Base-by-base conservation (phyloP, 345 rosid species). In the Conringia planisiliqua region DNA sequence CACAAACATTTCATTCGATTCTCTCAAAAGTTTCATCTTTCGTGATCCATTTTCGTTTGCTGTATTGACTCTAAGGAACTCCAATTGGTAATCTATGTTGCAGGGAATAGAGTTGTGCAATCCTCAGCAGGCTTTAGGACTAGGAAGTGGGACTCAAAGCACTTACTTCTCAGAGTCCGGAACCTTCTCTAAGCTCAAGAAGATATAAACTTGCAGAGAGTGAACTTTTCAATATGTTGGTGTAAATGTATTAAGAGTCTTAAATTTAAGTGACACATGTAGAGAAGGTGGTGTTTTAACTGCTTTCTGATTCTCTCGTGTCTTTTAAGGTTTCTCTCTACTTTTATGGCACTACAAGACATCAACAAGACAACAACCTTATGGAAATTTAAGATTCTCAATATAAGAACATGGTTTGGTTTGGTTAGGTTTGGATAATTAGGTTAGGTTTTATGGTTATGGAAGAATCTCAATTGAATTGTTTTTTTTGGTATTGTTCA, bases 131-230 rank as follows among this genome's bases (percentile, higher is more conserved):
- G 96, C 96, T 12, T 85, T 86, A 70, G 88, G 89, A 73, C 83
- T 88, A 11, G 97, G 91, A 29, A 82, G 92, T 75, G 96, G 97
- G 60, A 91, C 90, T 58, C 98, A 91, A 69, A 94, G 98, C 78
- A 94, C 97, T 6, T 94, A 91, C 80, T 94, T 94, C 80, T 94
- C 98, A 0, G 98, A 91, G 77, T 88, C 90, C 0, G 97, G 97
- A 62, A 84, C 98, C 11, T 94, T 94, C 80, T 91, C 97, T 1
- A 94, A 85, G 86, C 88, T 94, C 72, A 91, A 84, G 89, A 88
- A 90, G 85, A 85, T 73, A 18, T 93, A 74, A 71, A 63, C 10
- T 51, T 69, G 27, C 27, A 48, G 70, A 61, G 22, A 35, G 20
- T 27, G 10, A 50, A 38, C 27, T 7, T 42, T 63, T n/a, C 39